Evolutionary conservation across 2,329 filamentous ascomycete species (phyloP), one percentile per base, ranked within the genome.

Genomic region (Pyricularia grisea): DNA sequence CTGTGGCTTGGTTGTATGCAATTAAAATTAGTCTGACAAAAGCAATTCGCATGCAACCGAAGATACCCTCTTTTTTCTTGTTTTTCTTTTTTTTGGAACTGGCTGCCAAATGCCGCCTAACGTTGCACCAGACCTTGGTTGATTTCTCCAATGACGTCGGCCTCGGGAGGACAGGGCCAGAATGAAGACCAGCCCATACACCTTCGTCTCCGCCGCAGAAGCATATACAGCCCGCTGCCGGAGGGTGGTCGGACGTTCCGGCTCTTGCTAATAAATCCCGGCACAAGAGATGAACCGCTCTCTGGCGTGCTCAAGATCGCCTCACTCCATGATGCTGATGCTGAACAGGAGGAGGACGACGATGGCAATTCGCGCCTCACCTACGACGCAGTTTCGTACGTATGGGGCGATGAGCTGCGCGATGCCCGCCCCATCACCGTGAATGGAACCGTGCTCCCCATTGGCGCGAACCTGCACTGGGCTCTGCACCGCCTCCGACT

Each of bases 301-400:
- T 55, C 42, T 55, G 42, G 42, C 20, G 20, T 7, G 42, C 42
- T 55, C 42, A 55, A n/a, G 42, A n/a, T n/a, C 7, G 42, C 17
- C 9, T 55, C 42, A 55, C 42, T 55, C 20, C 42, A 55, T n/a
- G 20, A 9, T n/a, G 42, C n/a, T 20, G 20, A n/a, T 20, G 42
- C 3, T 20, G 42, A 55, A 2, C 20, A n/a, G 42, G 42, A 55
- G 20, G 42, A n/a, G 0, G 20, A 55, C 17, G 42, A 55, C 42
- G 20, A 55, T 55, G 42, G 42, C 17, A 3, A n/a, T n/a, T 55
- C 42, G 20, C 20, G 42, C 20, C 17, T 55, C 17, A 55, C 42
- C 20, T 65, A 65, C 20, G 33, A 65, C 30, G 64, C 64, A n/a
- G 20, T 65, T 3, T 65, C 64, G 64, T 65, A 65, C 64, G 64